Evolutionary conservation across 257 asterid species (phyloP).

Genomic region (Orobanche coerulescens): DNA sequence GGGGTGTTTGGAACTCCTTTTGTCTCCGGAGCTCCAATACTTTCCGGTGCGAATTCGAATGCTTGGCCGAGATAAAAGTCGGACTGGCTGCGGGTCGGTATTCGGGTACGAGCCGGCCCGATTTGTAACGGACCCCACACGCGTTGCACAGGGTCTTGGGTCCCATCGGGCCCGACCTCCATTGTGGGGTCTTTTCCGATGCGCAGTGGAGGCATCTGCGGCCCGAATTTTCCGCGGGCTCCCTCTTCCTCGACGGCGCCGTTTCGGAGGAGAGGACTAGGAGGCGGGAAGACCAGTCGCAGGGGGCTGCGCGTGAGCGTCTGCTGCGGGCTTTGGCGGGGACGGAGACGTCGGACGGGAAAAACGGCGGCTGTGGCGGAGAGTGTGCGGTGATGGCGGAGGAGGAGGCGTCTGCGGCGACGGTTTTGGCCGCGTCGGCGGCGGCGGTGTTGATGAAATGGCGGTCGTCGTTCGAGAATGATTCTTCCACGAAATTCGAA

Average conservation of each 20-base stretch:
- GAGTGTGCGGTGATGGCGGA: constrained; percentile 39
- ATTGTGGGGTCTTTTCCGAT: constrained; percentile 94
- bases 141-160: constrained; percentile 96
- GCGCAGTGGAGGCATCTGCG: constrained; percentile 87
- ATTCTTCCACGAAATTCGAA: constrained; percentile 92
- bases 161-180: constrained; percentile 98
- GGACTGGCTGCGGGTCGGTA: constrained; percentile 98
- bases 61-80: constrained; percentile 63
- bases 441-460: constrained; percentile 36
- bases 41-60: constrained; percentile 94
- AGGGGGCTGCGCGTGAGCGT: constrained; percentile 90
- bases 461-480: constrained; percentile 79
- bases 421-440: constrained; percentile 21
- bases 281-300: constrained; percentile 95
- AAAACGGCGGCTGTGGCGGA: constrained; percentile 36
- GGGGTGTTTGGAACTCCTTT: constrained; percentile 54
- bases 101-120: constrained; percentile 95
- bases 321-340: constrained; percentile 97
- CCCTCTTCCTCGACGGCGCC: constrained; percentile 34
- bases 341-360: constrained; percentile 65
- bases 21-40: constrained; percentile 93
- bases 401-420: constrained; percentile 38
- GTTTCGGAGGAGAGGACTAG: constrained; percentile 41
- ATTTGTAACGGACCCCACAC: constrained; percentile 91
- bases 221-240: constrained; percentile 42